A percentile compares a stretch with the other conserved stretches of the same genome.
phyloP scores from a whole-genome alignment of 139 green algal species.

The Pleodorina starrii region DNA sequence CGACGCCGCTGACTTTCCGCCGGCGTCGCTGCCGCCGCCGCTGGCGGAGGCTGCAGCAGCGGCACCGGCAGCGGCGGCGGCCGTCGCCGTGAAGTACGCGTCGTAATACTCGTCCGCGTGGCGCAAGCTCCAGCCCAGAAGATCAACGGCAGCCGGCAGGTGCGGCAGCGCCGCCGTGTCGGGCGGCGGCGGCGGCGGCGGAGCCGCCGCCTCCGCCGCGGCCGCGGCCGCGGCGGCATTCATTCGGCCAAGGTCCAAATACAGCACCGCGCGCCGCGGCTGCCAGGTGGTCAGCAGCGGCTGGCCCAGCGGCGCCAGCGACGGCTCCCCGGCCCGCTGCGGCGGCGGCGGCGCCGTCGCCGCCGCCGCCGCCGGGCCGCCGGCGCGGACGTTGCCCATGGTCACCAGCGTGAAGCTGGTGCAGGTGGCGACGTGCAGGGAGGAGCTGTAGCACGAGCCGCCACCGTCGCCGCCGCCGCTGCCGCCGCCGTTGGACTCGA shows the following conservation, averaged over 20 bases:
- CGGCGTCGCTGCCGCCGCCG: not conserved
- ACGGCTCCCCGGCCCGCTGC: not conserved
- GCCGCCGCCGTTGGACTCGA: not conserved
- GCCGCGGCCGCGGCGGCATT: constrained; percentile 17
- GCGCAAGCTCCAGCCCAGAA: constrained; percentile 28
- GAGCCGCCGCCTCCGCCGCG: not conserved
- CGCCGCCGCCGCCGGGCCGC: not conserved
- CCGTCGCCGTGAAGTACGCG: not conserved
- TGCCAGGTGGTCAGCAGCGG: constrained; percentile 36
- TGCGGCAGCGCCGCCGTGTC: constrained; percentile 36
- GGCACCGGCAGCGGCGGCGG: not conserved
- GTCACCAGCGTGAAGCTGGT: constrained; percentile 18
- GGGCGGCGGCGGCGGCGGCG: not conserved
- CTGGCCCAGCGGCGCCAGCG: constrained; percentile 11
- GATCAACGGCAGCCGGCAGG: constrained; percentile 25
- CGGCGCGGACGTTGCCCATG: not conserved
- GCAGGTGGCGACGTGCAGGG: constrained; percentile 21
- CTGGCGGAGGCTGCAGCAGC: too few species aligned
- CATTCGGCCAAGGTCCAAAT: not conserved
- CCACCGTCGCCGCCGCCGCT: not conserved
- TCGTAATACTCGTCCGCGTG: constrained; percentile 38
- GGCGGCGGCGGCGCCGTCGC: not conserved
- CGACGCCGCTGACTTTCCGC: not conserved
- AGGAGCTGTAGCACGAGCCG: constrained; percentile 17
- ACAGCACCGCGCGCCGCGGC: constrained; percentile 19